Base-by-base conservation (phyloP, 352 stramenopile species). In the Phytophthora chlamydospora region DNA sequence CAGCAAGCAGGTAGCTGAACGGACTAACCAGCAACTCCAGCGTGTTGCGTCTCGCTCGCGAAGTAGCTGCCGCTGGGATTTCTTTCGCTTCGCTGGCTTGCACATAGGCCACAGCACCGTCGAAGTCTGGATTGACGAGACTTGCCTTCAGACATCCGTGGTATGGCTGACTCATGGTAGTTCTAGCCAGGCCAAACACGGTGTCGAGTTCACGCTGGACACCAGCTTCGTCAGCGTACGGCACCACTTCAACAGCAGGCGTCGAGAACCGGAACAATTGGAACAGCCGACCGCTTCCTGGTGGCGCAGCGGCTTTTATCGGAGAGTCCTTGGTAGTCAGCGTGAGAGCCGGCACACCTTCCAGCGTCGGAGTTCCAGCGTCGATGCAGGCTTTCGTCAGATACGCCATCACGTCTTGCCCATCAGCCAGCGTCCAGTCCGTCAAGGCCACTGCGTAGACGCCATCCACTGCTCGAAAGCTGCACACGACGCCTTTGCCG, bases 21-120 rank as follows among this genome's bases (percentile, higher is more conserved):
- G 83, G 79, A 32, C 84, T 88, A 7, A 78, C 84, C 12, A 93
- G 63, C 38, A 93, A 43, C 55, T 93, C 84, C 3, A 91, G 42
- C 5, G 80, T 91, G 51, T 93, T 91, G 13, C 80, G 81, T 24
- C 80, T 74, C 19, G 33, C 53, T 10, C 64, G 71, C 27, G 27
- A 8, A 12, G 64, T 54, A n/a, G 52, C 33, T 13, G 62, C 47
- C 4, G 48, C 33, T 8, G 50, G 46, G 3, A 81, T 41, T 13
- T 90, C 84, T 3, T 71, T 81, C 1, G 74, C 55, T 0, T 64
- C 57, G 6, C 40, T 58, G 16, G 58, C 70, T 47, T 93, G 84
- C 1, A 90, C 68, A 41, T 74, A 93, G 2, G 63, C 80, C 6
- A 88, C 56, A 14, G 67, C 75, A 13, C 66, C 75, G 7, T 54